These are phyloP conservation scores for Ulvella scutata DNA, from an alignment of 139 green algal genomes.

Conservation along the genomic window DNA sequence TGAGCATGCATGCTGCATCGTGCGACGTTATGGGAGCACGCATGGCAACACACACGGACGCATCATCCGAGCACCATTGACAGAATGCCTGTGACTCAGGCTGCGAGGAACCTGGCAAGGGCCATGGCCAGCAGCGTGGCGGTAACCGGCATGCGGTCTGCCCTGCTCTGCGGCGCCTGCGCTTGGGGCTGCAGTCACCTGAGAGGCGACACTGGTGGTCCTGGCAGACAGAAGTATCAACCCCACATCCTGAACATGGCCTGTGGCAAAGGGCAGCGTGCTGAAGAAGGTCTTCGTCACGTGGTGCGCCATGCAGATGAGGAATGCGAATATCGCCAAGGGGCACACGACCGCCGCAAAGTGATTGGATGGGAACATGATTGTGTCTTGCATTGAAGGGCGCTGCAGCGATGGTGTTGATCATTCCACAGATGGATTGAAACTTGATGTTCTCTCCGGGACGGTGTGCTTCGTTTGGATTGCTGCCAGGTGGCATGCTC, in stretches of 20 bases:
- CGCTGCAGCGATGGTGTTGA: background rate
- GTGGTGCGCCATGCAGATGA: conserved; percentile 47
- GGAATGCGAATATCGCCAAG: conserved; percentile 43
- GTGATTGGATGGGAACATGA: conserved; percentile 7
- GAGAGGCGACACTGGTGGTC: conserved; percentile 33
- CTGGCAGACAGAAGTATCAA: conserved; percentile 68
- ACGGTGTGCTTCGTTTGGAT: too few relatives aligned
- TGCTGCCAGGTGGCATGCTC: too few relatives aligned
- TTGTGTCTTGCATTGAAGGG: background rate
- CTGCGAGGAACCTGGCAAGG: conserved; percentile 28
- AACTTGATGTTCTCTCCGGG: too few relatives aligned
- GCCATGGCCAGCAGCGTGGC: conserved; percentile 43
- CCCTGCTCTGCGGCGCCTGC: conserved; percentile 5
- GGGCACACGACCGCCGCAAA: conserved; percentile 31
- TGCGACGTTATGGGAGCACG: too few relatives aligned
- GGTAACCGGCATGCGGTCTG: conserved; percentile 19
- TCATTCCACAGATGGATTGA: too few relatives aligned
- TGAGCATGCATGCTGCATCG: too few relatives aligned
- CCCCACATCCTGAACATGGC: conserved; percentile 56
- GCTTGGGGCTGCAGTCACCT: conserved; percentile 3
- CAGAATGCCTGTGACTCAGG: conserved; percentile 47
- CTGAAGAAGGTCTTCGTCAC: conserved; percentile 29
- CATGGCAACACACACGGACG: too few relatives aligned
- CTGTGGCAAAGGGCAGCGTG: conserved; percentile 56
- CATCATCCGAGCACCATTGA: conserved; percentile 40